Evolutionary conservation across 1,139 yeast species (phyloP), one percentile per base, ranked within the genome.

Genomic region (Debaryomyces coudertii): DNA sequence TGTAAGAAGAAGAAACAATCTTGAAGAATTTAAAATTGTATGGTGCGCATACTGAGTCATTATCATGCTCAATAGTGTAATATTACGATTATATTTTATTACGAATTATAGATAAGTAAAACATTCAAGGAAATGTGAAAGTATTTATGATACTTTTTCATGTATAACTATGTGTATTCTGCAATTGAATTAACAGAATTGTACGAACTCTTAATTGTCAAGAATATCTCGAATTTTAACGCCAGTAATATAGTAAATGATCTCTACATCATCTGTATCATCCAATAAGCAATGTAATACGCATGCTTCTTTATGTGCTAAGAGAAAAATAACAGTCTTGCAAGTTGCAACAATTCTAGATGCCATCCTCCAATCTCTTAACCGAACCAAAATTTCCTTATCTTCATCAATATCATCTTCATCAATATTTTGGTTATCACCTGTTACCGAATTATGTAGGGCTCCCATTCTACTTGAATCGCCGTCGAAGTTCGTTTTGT

Each of bases 311-410:
- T 69, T 66, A n/a, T 66, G 63, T 16, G 82, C 71, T 36, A 83
- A 63, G 35, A 80, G 67, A 37, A 83, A 57, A 12, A 81, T 73
- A 40, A 82, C 77, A 2, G 77, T 75, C 42, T 76, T 74, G 54
- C 87, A 79, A 7, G 75, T 63, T 15, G 81, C 81, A 33, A 82
- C 77, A 15, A 83, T 69, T 53, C 65, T 73, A 3, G 82, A 70
- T 0, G 85, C 85, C 60, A 76, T 60, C 47, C 71, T 78, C 87
- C 87, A 83, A 57, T 82, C 85, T 50, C 67, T 69, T 22, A 82
- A 62, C 51, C 68, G 70, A 15, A 83, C 78, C 15, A 68, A 62
- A 11, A 81, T 66, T 25, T 68, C 72, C 40, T 68, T 65, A 35
- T 65, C 73, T 36, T 64, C 62, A 43, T 57, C 36, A 11, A 47